A percentile compares a stretch with the other conserved stretches of the same genome.
Conservation (phyloP, 768 basidiomycete genomes). For the Podaxis sp. region DNA sequence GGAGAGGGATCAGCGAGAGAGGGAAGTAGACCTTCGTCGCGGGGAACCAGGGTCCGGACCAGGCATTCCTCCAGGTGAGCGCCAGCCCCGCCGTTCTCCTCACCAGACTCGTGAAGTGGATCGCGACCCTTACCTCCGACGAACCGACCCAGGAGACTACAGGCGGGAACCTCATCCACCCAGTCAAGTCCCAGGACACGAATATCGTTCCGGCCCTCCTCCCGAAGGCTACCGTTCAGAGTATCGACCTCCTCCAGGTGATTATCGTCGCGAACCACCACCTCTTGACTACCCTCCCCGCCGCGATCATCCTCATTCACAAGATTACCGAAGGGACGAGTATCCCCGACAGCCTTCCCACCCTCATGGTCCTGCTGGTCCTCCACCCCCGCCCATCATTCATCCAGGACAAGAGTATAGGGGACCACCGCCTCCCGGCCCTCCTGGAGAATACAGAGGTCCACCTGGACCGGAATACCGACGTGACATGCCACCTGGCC, state of each 20-base stretch:
- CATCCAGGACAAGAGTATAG: constrained; percentile 11
- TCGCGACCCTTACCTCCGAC: constrained; percentile 12
- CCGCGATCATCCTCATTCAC: constrained; percentile 7
- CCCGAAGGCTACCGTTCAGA: constrained; percentile 11
- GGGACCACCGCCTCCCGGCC: constrained; percentile 8
- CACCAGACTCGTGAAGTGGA: constrained; percentile 11
- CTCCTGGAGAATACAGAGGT: constrained; percentile 7
- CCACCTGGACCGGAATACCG: constrained; percentile 7
- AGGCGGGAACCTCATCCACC: constrained; percentile 11
- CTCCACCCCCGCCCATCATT: constrained; percentile 14
- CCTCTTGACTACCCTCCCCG: constrained; percentile 9
- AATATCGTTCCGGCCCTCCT: constrained; percentile 8
- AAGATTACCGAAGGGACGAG: constrained; percentile 11
- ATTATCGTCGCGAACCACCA: constrained; percentile 8
- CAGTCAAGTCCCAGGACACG: constrained; percentile 1
- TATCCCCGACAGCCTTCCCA: constrained; percentile 2
- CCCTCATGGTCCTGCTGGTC: constrained; percentile 8
- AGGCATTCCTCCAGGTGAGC: constrained; percentile 12
- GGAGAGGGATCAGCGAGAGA: constrained; percentile 13
- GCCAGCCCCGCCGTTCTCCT: constrained; percentile 9
- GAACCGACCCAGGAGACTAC: constrained; percentile 7
- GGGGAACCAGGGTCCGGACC: constrained; percentile 10
- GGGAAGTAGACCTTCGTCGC: constrained; percentile 14
- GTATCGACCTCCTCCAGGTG: constrained; percentile 7
- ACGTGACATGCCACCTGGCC: constrained; percentile 4